These are phyloP conservation scores for Phytophthora litchii DNA, from an alignment of 352 stramenopile species.

Conservation along the genomic window DNA sequence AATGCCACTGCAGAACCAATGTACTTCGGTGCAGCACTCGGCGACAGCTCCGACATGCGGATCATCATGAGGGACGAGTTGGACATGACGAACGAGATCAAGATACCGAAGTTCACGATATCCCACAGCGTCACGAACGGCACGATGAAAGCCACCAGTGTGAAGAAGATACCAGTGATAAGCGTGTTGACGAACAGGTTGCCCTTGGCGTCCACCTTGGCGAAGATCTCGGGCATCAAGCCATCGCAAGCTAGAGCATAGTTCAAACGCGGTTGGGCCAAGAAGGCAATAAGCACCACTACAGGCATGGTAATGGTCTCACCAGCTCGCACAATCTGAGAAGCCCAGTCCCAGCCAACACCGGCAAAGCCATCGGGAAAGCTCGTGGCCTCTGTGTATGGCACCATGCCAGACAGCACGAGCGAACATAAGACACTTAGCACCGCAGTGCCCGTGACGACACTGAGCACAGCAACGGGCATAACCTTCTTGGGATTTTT, in stretches of 20 bases:
- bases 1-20: conserved; percentile 34
- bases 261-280: conserved; percentile 90
- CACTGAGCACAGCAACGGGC: conserved; percentile 81
- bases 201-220: conserved; percentile 57
- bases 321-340: conserved; percentile 37
- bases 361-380: conserved; percentile 36
- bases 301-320: conserved; percentile 82
- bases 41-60: conserved; percentile 45
- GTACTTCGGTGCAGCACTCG: conserved; percentile 37
- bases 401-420: conserved; percentile 79
- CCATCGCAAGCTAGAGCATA: conserved; percentile 89
- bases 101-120: conserved; percentile 71
- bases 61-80: conserved; percentile 62
- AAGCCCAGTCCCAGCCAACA: conserved; percentile 33
- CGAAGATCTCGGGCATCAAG: conserved; percentile 90
- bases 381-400: conserved; percentile 35
- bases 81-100: conserved; percentile 76
- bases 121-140: conserved; percentile 68
- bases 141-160: conserved; percentile 52
- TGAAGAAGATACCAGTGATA: conserved; percentile 52
- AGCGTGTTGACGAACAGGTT: conserved; percentile 67
- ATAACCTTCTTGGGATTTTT: conserved; percentile 81
- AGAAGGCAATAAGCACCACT: conserved; percentile 89
- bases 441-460: conserved; percentile 68
- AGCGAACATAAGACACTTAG: conserved; percentile 69